Evolutionary conservation across 129 eudicot species (phyloP).

Genomic region (Saussurea involucrata): DNA sequence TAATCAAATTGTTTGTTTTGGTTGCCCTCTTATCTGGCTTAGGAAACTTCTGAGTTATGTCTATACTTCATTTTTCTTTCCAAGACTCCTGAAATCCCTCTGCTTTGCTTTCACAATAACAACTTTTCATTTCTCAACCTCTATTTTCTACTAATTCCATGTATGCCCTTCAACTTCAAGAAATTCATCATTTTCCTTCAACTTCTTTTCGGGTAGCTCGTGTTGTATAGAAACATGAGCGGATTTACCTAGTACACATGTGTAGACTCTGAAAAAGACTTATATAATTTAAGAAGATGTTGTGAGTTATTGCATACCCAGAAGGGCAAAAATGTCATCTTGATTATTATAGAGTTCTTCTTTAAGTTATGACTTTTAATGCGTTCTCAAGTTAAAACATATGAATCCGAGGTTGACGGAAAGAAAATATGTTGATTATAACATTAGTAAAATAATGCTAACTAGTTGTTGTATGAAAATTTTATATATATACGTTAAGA

Average conservation of each 20-base stretch:
- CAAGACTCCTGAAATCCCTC: constrained; percentile 21
- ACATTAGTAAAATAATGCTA: background rate
- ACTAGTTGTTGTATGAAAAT: background rate
- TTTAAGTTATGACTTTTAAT: background rate
- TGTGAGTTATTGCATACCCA: background rate
- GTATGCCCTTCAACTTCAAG: constrained; percentile 4
- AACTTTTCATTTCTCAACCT: background rate
- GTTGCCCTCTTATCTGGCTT: constrained; percentile 31
- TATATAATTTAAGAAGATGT: background rate
- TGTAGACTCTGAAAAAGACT: background rate
- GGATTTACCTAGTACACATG: background rate
- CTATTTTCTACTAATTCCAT: background rate
- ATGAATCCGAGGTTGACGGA: background rate
- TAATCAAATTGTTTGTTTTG: background rate
- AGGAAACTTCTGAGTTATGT: constrained; percentile 38
- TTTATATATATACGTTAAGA: too few species aligned
- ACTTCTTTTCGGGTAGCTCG: background rate
- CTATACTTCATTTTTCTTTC: constrained; percentile 22
- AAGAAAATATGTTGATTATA: background rate
- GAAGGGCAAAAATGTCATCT: background rate
- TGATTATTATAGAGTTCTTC: background rate
- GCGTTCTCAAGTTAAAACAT: background rate
- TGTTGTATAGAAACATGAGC: background rate
- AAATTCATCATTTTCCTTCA: background rate
- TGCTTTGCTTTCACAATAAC: constrained; percentile 11